Conservation (phyloP, 2,329 filamentous ascomycete species). For the Ophioceras dolichostomum region DNA sequence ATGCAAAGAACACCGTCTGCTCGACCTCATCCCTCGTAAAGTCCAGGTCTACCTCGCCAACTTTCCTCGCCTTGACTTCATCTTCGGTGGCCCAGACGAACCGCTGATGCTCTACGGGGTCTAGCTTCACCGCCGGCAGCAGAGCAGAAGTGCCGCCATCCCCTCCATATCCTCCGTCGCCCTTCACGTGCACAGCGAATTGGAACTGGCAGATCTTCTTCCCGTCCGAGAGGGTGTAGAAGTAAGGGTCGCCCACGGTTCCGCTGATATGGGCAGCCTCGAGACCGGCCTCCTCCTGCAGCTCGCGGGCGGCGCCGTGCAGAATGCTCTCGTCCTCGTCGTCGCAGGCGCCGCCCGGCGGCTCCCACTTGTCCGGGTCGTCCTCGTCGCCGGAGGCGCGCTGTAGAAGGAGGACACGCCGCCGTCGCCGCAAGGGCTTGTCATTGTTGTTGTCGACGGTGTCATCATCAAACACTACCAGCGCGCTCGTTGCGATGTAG, state of each 20-base stretch:
- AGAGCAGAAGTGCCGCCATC: background rate
- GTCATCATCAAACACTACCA: constrained; percentile 14
- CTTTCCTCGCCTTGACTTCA: constrained; percentile 8
- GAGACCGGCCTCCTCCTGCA: constrained; percentile 28
- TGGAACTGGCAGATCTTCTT: constrained; percentile 13
- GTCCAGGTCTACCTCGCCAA: background rate
- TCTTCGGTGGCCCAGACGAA: constrained; percentile 18
- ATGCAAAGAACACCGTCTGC: background rate
- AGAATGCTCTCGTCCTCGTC: constrained; percentile 22
- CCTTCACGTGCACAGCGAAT: constrained; percentile 15
- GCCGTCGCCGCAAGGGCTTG: too few species aligned
- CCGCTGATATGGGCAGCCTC: constrained; percentile 4
- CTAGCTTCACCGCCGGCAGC: constrained; percentile 16
- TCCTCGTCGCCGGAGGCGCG: constrained; percentile 22
- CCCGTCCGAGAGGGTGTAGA: background rate
- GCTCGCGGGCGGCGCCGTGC: constrained; percentile 23
- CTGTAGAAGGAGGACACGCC: constrained; percentile 23
- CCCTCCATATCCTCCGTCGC: constrained; percentile 7
- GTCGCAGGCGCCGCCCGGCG: constrained; percentile 26
- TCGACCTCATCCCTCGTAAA: constrained; percentile 6
- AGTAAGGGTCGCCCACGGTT: constrained; percentile 7
- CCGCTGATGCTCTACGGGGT: constrained; percentile 18
- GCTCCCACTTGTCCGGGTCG: constrained; percentile 21
- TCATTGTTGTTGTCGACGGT: too few species aligned
- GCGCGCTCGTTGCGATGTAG: constrained; percentile 14